A percentile compares a stretch with the other conserved stretches of the same genome.
These are phyloP conservation scores for Hysterium pulicare DNA, from an alignment of 2,329 filamentous ascomycete genomes.

Conservation along the genomic window DNA sequence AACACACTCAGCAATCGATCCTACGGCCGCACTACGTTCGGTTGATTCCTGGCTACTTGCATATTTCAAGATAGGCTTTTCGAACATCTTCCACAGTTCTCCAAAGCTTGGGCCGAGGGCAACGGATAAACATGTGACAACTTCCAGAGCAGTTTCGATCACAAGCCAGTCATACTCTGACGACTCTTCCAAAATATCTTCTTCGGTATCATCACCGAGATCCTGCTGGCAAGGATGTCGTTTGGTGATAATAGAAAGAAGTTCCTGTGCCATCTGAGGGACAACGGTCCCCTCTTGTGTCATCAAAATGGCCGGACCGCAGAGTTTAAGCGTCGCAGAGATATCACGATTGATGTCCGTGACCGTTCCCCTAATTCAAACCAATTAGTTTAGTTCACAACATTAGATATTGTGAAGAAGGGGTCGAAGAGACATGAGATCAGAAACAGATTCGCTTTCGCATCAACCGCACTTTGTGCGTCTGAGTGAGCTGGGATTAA, in stretches of 20 bases:
- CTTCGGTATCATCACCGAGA: constrained; percentile 72
- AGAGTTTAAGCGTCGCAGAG: constrained; percentile 83
- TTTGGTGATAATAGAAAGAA: constrained; percentile 79
- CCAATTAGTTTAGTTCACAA: not conserved
- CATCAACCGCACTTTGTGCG: constrained; percentile 80
- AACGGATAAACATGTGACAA: constrained; percentile 77
- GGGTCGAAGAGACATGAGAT: constrained; percentile 46
- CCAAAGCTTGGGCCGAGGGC: constrained; percentile 78
- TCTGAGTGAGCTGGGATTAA: constrained; percentile 99
- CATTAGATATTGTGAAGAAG: constrained; percentile 10
- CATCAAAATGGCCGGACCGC: constrained; percentile 79
- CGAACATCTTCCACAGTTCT: constrained; percentile 93
- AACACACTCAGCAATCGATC: constrained; percentile 87
- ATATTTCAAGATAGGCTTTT: constrained; percentile 86
- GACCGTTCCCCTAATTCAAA: constrained; percentile 66
- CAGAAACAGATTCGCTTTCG: constrained; percentile 70
- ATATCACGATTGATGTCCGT: constrained; percentile 95
- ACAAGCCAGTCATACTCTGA: constrained; percentile 98
- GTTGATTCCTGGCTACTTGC: constrained; percentile 80
- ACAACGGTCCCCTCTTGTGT: constrained; percentile 63
- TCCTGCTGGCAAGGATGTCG: constrained; percentile 92
- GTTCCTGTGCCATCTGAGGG: constrained; percentile 70
- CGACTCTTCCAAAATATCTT: constrained; percentile 65
- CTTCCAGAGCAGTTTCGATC: constrained; percentile 89
- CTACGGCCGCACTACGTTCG: constrained; percentile 86